A percentile compares a stretch with the other conserved stretches of the same genome.
phyloP scores from a whole-genome alignment of 2,329 filamentous ascomycete species.

The Cytospora chrysosperma region DNA sequence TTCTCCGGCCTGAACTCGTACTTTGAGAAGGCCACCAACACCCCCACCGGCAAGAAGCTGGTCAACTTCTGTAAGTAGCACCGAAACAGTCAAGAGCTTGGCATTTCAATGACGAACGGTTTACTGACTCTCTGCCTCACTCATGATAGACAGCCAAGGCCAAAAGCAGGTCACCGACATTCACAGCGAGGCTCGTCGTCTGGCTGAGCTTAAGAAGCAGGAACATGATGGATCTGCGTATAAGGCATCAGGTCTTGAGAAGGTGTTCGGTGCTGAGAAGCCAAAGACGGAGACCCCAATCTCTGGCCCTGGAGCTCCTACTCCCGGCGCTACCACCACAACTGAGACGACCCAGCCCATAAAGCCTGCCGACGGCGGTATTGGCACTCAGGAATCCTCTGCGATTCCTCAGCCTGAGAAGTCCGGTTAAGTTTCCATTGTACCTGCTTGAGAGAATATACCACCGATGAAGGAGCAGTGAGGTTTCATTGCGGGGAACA shows the following conservation, averaged over 20 bases:
- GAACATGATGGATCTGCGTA: slow-evolving; percentile 58
- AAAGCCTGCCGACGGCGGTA: slow-evolving; percentile 22
- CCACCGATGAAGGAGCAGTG: background rate
- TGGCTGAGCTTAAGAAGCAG: slow-evolving; percentile 83
- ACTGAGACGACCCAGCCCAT: slow-evolving; percentile 23
- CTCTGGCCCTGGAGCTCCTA: slow-evolving; percentile 24
- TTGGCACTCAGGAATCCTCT: slow-evolving; percentile 20
- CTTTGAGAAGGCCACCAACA: slow-evolving; percentile 89
- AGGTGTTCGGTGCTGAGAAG: slow-evolving; percentile 56
- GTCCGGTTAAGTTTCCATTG: slow-evolving; percentile 7
- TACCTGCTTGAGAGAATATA: slow-evolving; percentile 4
- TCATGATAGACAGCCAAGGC: slow-evolving; percentile 63
- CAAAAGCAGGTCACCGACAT: slow-evolving; percentile 92
- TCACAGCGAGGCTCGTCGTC: slow-evolving; percentile 81
- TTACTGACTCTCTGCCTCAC: slow-evolving; percentile 5
- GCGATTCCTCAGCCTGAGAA: slow-evolving; percentile 25
- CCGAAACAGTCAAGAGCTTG: no score
- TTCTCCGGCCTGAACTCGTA: slow-evolving; percentile 74
- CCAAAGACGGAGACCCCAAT: slow-evolving; percentile 29
- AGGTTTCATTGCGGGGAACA: background rate
- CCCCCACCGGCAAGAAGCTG: slow-evolving; percentile 84
- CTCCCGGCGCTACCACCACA: slow-evolving; percentile 26
- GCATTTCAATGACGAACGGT: background rate
- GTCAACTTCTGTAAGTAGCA: slow-evolving; percentile 67
- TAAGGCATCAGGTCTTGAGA: slow-evolving; percentile 58